Evolutionary conservation across 305 asterid species (phyloP).

Genomic region (Fraxinus sp.): DNA sequence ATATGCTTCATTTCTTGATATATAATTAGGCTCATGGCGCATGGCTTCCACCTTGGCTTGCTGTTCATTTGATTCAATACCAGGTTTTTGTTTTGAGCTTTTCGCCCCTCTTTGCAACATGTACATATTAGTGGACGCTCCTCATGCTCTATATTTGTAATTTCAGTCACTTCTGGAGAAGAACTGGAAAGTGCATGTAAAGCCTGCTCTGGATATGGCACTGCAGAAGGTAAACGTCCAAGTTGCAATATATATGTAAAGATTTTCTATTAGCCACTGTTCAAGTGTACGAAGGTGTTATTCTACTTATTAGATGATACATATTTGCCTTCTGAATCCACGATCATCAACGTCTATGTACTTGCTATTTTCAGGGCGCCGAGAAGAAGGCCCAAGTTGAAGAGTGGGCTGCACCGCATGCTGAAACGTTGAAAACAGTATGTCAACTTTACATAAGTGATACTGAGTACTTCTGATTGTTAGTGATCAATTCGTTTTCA

Average conservation of each 20-base stretch:
- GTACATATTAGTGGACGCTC: constrained; percentile 14
- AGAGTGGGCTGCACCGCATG: constrained; percentile 88
- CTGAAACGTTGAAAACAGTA: constrained; percentile 70
- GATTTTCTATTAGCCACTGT: constrained; percentile 9
- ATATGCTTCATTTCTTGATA: constrained; percentile 7
- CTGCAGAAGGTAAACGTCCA: constrained; percentile 55
- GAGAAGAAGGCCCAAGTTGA: constrained; percentile 77
- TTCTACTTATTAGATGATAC: constrained; percentile 12
- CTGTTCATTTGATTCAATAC: constrained; percentile 42
- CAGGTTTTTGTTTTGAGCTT: constrained; percentile 47
- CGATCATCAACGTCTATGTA: constrained; percentile 11
- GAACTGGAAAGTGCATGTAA: constrained; percentile 79
- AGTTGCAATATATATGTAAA: constrained; percentile 18
- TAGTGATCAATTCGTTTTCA: constrained; percentile 15
- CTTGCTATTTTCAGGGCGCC: constrained; percentile 46
- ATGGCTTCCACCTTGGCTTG: constrained; percentile 98
- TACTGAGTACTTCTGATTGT: constrained; percentile 11
- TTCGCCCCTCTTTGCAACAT: background rate
- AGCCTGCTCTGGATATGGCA: constrained; percentile 67
- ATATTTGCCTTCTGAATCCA: constrained; percentile 17
- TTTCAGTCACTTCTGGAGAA: constrained; percentile 60
- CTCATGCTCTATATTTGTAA: constrained; percentile 14
- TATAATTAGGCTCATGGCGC: constrained; percentile 71
- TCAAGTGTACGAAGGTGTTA: background rate
- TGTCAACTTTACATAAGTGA: constrained; percentile 9